Evolutionary conservation across 371 early-diverging fungal genomes (phyloP).

Genomic region (Mucor indicus): DNA sequence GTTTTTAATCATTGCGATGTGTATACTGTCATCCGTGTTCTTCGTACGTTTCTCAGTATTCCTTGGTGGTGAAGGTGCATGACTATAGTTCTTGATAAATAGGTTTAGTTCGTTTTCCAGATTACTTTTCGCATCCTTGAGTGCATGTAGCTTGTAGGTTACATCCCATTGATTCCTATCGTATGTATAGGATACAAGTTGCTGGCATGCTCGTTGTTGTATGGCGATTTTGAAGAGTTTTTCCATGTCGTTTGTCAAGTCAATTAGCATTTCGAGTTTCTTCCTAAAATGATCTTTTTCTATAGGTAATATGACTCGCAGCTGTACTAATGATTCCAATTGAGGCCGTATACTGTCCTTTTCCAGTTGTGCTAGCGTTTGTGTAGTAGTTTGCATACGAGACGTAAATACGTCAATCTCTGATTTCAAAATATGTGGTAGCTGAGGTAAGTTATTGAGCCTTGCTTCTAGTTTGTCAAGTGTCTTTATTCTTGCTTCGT

Average conservation of each 20-base stretch:
- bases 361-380: constrained; percentile 4
- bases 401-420: constrained; percentile 2
- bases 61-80: too few relatives aligned
- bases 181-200: constrained; percentile 1
- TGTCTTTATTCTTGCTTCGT: constrained; percentile 3
- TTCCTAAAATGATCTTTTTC: not conserved
- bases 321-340: not conserved
- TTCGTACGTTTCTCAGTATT: too few relatives aligned
- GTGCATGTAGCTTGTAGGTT: not conserved
- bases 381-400: constrained; percentile 4
- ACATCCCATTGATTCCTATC: not conserved
- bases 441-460: constrained; percentile 15
- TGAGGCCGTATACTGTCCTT: constrained; percentile 4
- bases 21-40: not conserved
- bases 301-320: not conserved
- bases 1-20: not conserved
- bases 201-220: constrained; percentile 13
- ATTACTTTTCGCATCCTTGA: not conserved
- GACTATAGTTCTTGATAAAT: too few relatives aligned
- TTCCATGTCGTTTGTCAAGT: not conserved
- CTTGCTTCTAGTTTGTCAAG: constrained; percentile 6
- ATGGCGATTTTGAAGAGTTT: not conserved
- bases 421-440: constrained; percentile 10
- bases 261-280: not conserved
- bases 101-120: not conserved